These are phyloP conservation scores for Curvularia sp. DNA, from an alignment of 2,329 filamentous ascomycete species.

Conservation along the genomic window DNA sequence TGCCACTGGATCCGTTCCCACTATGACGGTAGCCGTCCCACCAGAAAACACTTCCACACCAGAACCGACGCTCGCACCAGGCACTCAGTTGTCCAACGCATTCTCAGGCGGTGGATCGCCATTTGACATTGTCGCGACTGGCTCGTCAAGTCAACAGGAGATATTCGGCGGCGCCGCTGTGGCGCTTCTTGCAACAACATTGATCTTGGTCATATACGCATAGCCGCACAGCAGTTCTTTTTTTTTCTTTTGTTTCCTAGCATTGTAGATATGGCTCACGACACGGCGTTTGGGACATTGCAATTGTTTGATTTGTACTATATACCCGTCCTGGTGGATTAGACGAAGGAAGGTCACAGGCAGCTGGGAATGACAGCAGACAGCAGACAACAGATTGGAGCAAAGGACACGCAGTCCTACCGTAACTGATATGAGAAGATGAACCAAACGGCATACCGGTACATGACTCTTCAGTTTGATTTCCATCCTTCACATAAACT, in stretches of 20 bases:
- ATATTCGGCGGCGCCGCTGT: slow-evolving; percentile 10
- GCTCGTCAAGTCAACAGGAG: slow-evolving; percentile 26
- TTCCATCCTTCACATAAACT: not conserved
- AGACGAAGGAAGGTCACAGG: not conserved
- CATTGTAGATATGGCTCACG: slow-evolving; percentile 23
- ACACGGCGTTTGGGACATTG: slow-evolving; percentile 25
- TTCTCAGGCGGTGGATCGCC: slow-evolving; percentile 56
- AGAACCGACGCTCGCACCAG: slow-evolving; percentile 29
- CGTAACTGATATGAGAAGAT: not conserved
- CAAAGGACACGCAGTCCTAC: not conserved
- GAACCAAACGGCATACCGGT: slow-evolving; percentile 1
- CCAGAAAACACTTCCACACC: slow-evolving; percentile 18
- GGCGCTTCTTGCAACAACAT: slow-evolving; percentile 22
- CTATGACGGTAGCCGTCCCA: slow-evolving; percentile 9
- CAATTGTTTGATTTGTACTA: slow-evolving; percentile 29
- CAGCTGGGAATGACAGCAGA: not conserved
- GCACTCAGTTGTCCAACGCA: slow-evolving; percentile 44
- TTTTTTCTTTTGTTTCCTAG: slow-evolving; percentile 16
- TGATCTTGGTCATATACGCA: slow-evolving; percentile 20
- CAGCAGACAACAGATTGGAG: not conserved
- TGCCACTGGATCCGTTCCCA: slow-evolving; percentile 20
- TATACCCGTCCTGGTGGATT: slow-evolving; percentile 36
- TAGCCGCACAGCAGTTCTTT: slow-evolving; percentile 6
- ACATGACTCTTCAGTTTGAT: not conserved
- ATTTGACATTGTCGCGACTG: slow-evolving; percentile 49